phyloP scores from a whole-genome alignment of 208 protist species.

The Leishmania mexicana region DNA sequence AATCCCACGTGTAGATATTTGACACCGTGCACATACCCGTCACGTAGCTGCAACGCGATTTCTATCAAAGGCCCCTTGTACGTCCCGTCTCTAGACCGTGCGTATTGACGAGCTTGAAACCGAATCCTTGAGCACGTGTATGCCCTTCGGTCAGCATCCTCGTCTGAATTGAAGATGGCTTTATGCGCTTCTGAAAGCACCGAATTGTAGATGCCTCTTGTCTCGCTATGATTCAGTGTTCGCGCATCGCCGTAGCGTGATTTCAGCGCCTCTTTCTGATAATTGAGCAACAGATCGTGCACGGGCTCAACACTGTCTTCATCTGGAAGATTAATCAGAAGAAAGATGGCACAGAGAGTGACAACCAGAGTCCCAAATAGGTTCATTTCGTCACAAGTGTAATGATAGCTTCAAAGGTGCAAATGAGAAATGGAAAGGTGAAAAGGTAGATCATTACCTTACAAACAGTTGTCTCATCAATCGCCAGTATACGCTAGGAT shows the following conservation, averaged over 20 bases:
- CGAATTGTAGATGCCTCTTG: constrained; percentile 43
- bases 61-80: constrained; percentile 36
- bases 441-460: not conserved
- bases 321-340: constrained; percentile 19
- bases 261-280: constrained; percentile 25
- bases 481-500: not conserved
- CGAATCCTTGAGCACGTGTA: constrained; percentile 47
- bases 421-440: not conserved
- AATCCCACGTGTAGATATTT: constrained; percentile 42
- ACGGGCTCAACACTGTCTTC: constrained; percentile 24
- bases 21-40: constrained; percentile 63
- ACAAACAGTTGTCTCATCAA: not conserved
- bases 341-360: constrained; percentile 1
- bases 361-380: constrained; percentile 6
- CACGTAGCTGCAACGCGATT: constrained; percentile 56
- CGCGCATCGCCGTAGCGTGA: constrained; percentile 37
- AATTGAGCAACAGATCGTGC: constrained; percentile 12
- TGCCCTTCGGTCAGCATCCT: constrained; percentile 23
- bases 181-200: constrained; percentile 41
- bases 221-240: constrained; percentile 46
- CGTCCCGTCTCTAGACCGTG: constrained; percentile 53
- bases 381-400: not conserved
- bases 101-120: constrained; percentile 45
- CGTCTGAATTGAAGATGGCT: constrained; percentile 13
- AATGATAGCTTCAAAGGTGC: not conserved